Evolutionary conservation across 163 green algal genomes (phyloP).

Genomic region (Trebouxiophyceae sp.): DNA sequence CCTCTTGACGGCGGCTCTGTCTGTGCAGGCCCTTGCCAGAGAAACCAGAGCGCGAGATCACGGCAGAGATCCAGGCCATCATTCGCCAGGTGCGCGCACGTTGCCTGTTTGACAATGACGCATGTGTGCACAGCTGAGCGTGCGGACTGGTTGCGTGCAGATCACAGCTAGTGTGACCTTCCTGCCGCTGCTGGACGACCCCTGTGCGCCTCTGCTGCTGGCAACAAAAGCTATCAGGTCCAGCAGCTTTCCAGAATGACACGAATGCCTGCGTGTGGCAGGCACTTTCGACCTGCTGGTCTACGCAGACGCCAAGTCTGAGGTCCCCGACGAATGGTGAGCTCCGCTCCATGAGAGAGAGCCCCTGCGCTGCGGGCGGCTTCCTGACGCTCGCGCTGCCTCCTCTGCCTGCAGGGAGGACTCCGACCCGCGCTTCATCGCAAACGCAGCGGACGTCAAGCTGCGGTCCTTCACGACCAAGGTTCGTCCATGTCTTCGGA

Average conservation of each 20-base stretch:
- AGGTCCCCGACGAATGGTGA: slow-evolving; percentile 78
- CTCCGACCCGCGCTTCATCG: slow-evolving; percentile 81
- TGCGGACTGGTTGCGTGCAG: slow-evolving; percentile 57
- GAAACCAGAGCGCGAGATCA: slow-evolving; percentile 81
- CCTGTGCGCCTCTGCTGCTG: slow-evolving; percentile 50
- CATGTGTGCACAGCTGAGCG: no score
- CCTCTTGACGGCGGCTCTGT: no score
- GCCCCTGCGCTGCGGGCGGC: no score
- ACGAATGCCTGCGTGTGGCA: no score
- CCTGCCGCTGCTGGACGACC: slow-evolving; percentile 84
- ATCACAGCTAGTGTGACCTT: slow-evolving; percentile 96
- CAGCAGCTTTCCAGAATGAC: no score
- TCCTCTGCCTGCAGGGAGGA: slow-evolving; percentile 91
- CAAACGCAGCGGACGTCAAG: slow-evolving; percentile 70
- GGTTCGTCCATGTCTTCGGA: slow-evolving; percentile 28
- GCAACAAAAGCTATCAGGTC: not conserved
- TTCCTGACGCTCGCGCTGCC: no score
- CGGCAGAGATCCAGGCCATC: slow-evolving; percentile 83
- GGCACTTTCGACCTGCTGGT: slow-evolving; percentile 93
- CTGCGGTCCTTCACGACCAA: slow-evolving; percentile 90
- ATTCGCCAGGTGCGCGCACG: slow-evolving; percentile 63
- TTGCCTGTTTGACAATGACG: no score
- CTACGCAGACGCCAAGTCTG: slow-evolving; percentile 75
- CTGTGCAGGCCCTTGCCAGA: slow-evolving; percentile 22
- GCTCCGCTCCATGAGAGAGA: slow-evolving; percentile 2